phyloP scores from a whole-genome alignment of 441 rosid species.

The Codiaeum variegatum region DNA sequence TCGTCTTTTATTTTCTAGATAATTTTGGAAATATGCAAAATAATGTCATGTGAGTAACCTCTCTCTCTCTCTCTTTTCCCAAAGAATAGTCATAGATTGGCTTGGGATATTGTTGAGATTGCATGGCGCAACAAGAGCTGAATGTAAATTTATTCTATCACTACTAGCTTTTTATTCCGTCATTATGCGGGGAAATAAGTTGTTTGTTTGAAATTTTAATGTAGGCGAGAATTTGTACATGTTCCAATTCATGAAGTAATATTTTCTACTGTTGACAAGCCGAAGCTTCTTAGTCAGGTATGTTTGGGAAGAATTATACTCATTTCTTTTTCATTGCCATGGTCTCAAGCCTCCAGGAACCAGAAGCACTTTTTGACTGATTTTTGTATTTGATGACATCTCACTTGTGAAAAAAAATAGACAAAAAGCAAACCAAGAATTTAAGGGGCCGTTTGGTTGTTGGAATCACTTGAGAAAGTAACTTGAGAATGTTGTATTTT shows the following conservation, averaged over 20 bases:
- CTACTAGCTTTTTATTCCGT: slow-evolving; percentile 3
- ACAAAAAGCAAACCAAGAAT: background rate
- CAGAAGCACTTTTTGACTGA: background rate
- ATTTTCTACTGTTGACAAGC: slow-evolving; percentile 69
- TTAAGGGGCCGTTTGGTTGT: too few relatives aligned
- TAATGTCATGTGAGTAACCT: background rate
- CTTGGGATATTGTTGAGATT: background rate
- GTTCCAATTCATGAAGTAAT: slow-evolving; percentile 63
- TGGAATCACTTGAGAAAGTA: too few relatives aligned
- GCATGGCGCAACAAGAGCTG: background rate
- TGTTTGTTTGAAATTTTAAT: slow-evolving; percentile 22
- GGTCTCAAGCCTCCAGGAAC: background rate
- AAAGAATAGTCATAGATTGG: background rate
- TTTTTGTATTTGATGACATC: background rate
- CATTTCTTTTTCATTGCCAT: background rate
- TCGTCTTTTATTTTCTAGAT: background rate
- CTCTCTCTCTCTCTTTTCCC: background rate
- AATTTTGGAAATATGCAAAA: background rate
- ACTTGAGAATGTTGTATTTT: too few relatives aligned
- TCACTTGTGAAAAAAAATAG: background rate
- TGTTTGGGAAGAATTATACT: slow-evolving; percentile 6
- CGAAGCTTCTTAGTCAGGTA: slow-evolving; percentile 85
- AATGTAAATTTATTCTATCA: background rate
- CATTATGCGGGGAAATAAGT: slow-evolving; percentile 13
- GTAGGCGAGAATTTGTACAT: slow-evolving; percentile 43